A percentile compares a stretch with the other conserved stretches of the same genome.
Evolutionary conservation across 352 stramenopile genomes (phyloP).

Genomic region (Nothophytophthora sp.): DNA sequence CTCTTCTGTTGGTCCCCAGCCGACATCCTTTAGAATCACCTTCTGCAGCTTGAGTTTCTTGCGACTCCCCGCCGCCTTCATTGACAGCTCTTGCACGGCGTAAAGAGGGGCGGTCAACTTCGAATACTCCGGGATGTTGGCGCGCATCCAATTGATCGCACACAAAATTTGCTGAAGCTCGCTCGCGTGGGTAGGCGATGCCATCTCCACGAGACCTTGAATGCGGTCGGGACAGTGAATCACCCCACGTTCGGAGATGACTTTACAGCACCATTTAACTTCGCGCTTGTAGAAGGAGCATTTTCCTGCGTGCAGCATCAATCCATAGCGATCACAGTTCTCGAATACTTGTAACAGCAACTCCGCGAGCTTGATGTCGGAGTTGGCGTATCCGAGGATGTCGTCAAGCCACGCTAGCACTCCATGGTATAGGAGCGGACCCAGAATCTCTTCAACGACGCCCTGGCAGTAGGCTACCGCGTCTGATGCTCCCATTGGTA

Average conservation of each 20-base stretch:
- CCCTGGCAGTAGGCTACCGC: constrained; percentile 2
- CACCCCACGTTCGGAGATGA: constrained; percentile 8
- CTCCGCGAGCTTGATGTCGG: neutral
- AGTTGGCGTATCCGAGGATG: neutral
- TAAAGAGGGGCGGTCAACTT: constrained; percentile 15
- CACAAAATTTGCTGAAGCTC: constrained; percentile 5
- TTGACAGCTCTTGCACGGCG: constrained; percentile 7
- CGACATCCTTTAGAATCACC: constrained; percentile 8
- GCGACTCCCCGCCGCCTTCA: neutral
- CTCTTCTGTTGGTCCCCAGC: too few species aligned
- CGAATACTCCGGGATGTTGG: constrained; percentile 18
- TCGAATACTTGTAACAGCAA: constrained; percentile 4
- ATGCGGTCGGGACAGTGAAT: constrained; percentile 13
- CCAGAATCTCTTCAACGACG: constrained; percentile 6
- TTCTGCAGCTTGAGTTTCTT: constrained; percentile 23
- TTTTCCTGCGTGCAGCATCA: constrained; percentile 19
- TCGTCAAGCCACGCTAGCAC: constrained; percentile 6
- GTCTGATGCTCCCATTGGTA: neutral
- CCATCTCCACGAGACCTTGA: constrained; percentile 8
- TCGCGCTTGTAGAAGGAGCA: constrained; percentile 16
- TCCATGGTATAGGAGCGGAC: neutral
- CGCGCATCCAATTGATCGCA: constrained; percentile 2
- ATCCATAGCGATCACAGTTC: constrained; percentile 2
- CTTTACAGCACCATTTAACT: constrained; percentile 15
- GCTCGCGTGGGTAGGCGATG: neutral